Evolutionary conservation across 441 rosid genomes (phyloP), one percentile per base, ranked within the genome.

Genomic region (Macaranga tanarius): DNA sequence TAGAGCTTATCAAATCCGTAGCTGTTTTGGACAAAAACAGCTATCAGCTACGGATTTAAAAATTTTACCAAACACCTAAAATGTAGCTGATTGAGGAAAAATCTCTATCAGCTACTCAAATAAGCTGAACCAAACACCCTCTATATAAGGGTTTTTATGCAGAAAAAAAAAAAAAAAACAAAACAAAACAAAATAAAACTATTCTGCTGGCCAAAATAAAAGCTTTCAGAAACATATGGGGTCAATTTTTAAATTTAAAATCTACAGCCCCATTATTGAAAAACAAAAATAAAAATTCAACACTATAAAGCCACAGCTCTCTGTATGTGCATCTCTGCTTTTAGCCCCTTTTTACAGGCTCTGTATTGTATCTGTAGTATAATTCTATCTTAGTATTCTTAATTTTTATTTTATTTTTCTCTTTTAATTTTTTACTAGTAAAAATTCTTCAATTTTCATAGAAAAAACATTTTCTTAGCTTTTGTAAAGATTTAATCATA

Each of bases 291-390:
- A 7, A 26, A 51, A 52, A 51, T 52, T 70, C 73, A 44, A 23
- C 64, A 26, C 65, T 70, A 70, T 58, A 58, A 23, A 57, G 7
- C 8, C 48, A 6, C 9, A 5, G 20, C 42, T 6, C 54, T 45
- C 55, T 20, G 23, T 7, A 6, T 15, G 23, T 20, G 26, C 55
- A 7, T 58, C 44, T 42, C 73, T 58, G 64, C 65, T 40, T 13
- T 70, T 70, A 16, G 54, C 54, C 73, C 55, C 63, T 31, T 20
- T 12, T 7, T 42, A 38, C 61, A 23, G 64, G 59, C 52, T 70
- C 56, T 57, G 64, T 70, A 58, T 70, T 57, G 64, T 70, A 58
- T 70, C 54, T 70, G 23, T 19, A 19, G 23, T 19, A 19, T 7
- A 5, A 5, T 17, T 42, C 57, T 51, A n/a, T 19, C 2, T 19